These are phyloP conservation scores for Oryza meyeriana DNA, from an alignment of 176 grass and related monocot species.

Conservation along the genomic window DNA sequence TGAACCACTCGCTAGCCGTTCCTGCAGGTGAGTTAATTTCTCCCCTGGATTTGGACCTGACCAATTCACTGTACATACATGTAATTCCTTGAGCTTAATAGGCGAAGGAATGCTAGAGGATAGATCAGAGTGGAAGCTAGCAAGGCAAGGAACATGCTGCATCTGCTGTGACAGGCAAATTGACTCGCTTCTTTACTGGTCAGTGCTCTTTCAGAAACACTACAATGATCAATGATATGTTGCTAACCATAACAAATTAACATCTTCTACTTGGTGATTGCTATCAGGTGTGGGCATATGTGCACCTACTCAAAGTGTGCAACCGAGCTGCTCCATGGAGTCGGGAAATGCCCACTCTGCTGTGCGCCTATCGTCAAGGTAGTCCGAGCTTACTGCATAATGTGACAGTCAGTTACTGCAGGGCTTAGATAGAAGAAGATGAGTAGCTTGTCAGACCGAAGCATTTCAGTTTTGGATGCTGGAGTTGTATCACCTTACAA, in stretches of 20 bases:
- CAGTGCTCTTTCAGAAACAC: background rate
- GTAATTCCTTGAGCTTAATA: background rate
- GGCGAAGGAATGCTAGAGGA: constrained; percentile 27
- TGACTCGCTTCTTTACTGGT: constrained; percentile 91
- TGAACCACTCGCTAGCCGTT: constrained; percentile 17
- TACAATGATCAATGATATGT: background rate
- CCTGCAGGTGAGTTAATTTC: constrained; percentile 28
- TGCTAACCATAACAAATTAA: background rate
- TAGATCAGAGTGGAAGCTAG: too few species aligned
- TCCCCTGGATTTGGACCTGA: background rate
- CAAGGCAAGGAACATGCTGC: too few species aligned
- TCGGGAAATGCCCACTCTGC: too few species aligned
- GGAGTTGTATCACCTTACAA: too few species aligned
- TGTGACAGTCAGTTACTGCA: too few species aligned
- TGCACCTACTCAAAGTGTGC: constrained; percentile 84
- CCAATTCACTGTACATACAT: background rate
- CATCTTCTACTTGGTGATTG: background rate
- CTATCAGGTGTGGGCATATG: constrained; percentile 82
- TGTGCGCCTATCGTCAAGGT: too few species aligned
- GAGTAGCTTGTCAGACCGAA: too few species aligned
- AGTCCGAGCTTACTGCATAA: too few species aligned
- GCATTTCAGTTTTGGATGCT: too few species aligned
- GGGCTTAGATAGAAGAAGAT: too few species aligned
- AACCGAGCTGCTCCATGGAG: constrained; percentile 49
- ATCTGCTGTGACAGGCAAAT: constrained; percentile 82